Evolutionary conservation across 371 early-diverging fungal species (phyloP).

Genomic region (Mucor velutinosus): DNA sequence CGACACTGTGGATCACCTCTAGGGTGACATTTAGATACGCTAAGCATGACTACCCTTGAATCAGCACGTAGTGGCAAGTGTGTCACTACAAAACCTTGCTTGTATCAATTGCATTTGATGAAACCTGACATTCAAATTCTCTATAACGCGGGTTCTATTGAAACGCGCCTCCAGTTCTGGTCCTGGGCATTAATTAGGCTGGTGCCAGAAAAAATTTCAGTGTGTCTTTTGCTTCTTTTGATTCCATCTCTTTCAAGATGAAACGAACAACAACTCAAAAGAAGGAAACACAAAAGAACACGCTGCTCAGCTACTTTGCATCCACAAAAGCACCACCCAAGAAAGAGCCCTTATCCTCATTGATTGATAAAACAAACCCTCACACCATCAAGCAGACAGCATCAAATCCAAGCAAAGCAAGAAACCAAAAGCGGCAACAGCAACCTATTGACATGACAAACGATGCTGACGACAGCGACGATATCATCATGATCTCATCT

Average conservation of each 20-base stretch:
- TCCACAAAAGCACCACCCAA: slow-evolving; percentile 10
- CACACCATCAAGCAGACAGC: neutral
- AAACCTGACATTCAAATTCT: neutral
- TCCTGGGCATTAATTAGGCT: neutral
- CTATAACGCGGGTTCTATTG: no score
- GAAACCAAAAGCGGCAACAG: neutral
- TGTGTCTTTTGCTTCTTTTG: neutral
- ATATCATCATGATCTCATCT: neutral
- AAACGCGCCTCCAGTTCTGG: neutral
- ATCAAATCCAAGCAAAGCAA: neutral
- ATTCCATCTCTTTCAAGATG: slow-evolving; percentile 1
- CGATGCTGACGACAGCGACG: neutral
- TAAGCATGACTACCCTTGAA: no score
- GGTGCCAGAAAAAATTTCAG: neutral
- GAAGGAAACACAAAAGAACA: slow-evolving; percentile 6
- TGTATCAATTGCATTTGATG: neutral
- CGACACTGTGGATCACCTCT: no score
- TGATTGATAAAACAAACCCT: slow-evolving; percentile 1
- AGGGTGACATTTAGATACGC: no score
- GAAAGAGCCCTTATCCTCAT: slow-evolving; percentile 9
- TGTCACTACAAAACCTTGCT: neutral
- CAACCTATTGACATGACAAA: slow-evolving; percentile 11
- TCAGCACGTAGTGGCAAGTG: neutral
- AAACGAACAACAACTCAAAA: neutral
- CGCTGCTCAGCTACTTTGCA: slow-evolving; percentile 22